phyloP scores from a whole-genome alignment of 768 basidiomycete species.

The Chalciporus sphaerocephalus region DNA sequence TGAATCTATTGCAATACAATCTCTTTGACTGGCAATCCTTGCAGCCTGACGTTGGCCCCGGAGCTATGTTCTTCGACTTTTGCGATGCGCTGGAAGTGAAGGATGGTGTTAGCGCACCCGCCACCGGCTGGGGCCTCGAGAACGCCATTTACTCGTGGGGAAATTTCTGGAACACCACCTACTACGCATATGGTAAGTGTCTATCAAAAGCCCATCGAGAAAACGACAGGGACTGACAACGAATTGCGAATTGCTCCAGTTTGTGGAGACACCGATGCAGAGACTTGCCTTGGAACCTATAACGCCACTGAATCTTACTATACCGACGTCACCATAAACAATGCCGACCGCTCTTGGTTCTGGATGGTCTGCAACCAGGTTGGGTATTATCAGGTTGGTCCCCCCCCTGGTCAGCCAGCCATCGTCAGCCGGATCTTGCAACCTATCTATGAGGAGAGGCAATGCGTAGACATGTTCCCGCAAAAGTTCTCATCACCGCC shows the following conservation, averaged over 20 bases:
- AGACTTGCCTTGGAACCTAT: constrained; percentile 43
- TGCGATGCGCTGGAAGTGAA: constrained; percentile 39
- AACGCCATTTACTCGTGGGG: constrained; percentile 61
- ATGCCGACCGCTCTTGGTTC: constrained; percentile 57
- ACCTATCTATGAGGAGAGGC: constrained; percentile 41
- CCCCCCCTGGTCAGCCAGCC: constrained; percentile 34
- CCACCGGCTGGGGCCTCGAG: constrained; percentile 56
- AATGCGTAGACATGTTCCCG: constrained; percentile 67
- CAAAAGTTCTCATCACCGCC: constrained; percentile 49
- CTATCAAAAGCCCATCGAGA: background rate
- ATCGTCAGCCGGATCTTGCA: constrained; percentile 33
- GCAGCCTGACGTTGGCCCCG: constrained; percentile 47
- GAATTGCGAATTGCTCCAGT: constrained; percentile 34
- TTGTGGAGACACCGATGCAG: constrained; percentile 43
- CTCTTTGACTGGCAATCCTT: constrained; percentile 64
- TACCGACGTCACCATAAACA: constrained; percentile 54
- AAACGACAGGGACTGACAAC: background rate
- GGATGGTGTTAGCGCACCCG: constrained; percentile 39
- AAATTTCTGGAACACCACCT: constrained; percentile 49
- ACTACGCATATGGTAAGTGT: constrained; percentile 43
- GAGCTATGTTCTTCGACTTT: constrained; percentile 35
- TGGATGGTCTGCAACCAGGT: constrained; percentile 77
- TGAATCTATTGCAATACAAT: constrained; percentile 45
- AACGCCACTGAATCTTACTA: constrained; percentile 38
- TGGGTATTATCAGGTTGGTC: constrained; percentile 45